Evolutionary conservation across 768 basidiomycete genomes (phyloP), one percentile per base, ranked within the genome.

Genomic region (Amanita exitialis): DNA sequence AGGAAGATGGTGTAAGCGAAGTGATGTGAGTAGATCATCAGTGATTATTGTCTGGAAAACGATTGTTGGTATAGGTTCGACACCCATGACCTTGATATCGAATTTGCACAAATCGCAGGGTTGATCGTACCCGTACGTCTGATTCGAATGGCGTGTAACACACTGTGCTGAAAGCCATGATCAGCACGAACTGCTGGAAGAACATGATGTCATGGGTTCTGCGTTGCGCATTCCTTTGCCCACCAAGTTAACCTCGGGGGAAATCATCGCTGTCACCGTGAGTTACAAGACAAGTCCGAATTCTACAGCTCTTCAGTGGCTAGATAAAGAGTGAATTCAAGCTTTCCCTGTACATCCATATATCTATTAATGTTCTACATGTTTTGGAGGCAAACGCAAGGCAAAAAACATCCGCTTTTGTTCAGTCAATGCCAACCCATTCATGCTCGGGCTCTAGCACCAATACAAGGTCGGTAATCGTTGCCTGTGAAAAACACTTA

Each of bases 381-480:
- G 23, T 44, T 25, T 8, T 28, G 46, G 46, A 89, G 88, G 53
- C 83, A 91, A 66, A 96, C 92, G 0, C 87, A 89, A 53, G 90
- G 90, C 6, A 90, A 90, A 57, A 69, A 70, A 16, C 86, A 87
- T 62, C 84, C 90, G 0, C 96, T 86, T 66, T 65, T 97, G 13
- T 97, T 93, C 70, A 91, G 89, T 53, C 94, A 96, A 59, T 90
- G 86, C 59, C 92, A 96, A 57, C 90, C 94, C 3, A 95, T 93
- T 57, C 85, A 94, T 61, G 87, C 87, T 2, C 80, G 93, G 25
- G 76, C 83, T 3, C 65, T 95, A 37, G 76, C 79, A 0, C 93
- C 92, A 2, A 60, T 90, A 52, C 91, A 94, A 76, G 86, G 86
- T 80, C 37, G 27, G 34, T 45, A 39, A 16, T 3, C 7, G 49